Evolutionary conservation across 306 rosid species (phyloP).

Genomic region (Cicer chorassanicum): DNA sequence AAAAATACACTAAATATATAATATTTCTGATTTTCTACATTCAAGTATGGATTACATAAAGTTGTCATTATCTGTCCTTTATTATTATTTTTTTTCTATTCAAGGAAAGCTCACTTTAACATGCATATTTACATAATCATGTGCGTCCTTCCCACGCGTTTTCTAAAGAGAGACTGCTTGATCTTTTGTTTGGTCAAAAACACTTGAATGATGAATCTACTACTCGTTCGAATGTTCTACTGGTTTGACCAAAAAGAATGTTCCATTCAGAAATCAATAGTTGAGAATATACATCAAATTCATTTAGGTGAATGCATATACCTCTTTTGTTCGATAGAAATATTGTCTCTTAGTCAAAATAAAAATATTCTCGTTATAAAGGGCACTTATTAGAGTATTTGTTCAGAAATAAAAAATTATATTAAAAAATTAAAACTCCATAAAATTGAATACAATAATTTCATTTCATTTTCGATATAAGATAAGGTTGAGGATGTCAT

Average conservation of each 20-base stretch:
- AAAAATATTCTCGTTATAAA: too few relatives aligned
- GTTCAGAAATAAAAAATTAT: too few relatives aligned
- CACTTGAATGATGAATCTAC: background rate
- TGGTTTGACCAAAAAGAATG: background rate
- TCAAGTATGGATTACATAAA: conserved; percentile 53
- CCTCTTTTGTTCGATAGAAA: too few relatives aligned
- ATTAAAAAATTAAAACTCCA: too few relatives aligned
- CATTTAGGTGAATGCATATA: too few relatives aligned
- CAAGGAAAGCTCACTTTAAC: background rate
- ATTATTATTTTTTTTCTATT: background rate
- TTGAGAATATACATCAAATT: too few relatives aligned
- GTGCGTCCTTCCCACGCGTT: conserved; percentile 54
- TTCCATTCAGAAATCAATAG: background rate
- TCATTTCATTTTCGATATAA: too few relatives aligned
- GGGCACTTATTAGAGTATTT: too few relatives aligned
- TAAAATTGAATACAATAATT: too few relatives aligned
- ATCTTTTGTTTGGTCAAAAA: conserved; percentile 8
- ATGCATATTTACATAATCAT: conserved; percentile 32
- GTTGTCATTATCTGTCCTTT: background rate
- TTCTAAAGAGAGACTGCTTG: conserved; percentile 2
- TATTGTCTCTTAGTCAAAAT: too few relatives aligned
- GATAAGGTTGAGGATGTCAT: too few relatives aligned
- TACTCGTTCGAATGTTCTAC: background rate
- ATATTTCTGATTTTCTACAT: conserved; percentile 27
- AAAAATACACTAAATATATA: background rate